Base-by-base conservation (phyloP, 75 land plant genomes). In the Cunninghamia lanceolata region DNA sequence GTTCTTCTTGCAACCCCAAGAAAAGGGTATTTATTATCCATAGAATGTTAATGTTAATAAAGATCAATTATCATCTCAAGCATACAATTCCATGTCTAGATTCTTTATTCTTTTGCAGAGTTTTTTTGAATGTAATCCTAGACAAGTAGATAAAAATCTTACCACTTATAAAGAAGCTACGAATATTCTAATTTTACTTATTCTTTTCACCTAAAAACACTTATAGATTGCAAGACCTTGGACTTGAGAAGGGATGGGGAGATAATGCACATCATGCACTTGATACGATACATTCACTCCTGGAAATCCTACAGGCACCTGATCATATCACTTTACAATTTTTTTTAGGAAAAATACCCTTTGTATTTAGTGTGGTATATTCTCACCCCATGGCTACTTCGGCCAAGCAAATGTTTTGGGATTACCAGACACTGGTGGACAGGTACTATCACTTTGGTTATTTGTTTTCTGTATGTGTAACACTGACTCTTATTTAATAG, bases 351-450 rank as follows among this genome's bases (percentile, higher is more conserved):
- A 89, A 93, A 89, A 84, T 98, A 40, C 99, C 99, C 15, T 88
- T 88, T 73, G 86, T 91, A 34, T 96, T 95, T 87, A 96, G 91
- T 83, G 90, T 98, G 16, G 99, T 94, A 16, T 98, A 63, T 91
- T 96, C 83, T 95, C 99, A n/a, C 93, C 94, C 28, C 99, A 98
- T 86, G 99, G 99, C 7, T 98, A 95, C 86, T 98, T 98, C 76
- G 99, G 99, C 28, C 99, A 98, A 90, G 90, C 95, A 25, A 92
- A 93, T 90, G 99, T 98, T 83, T 91, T 98, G 46, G 99, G 99
- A 39, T 88, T 98, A 90, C 99, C 99, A n/a, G 99, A 98, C 59
- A 98, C 99, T 53, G 99, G 99, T 53, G 99, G 99, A 47, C 99
- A 98, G 96, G 99, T 96, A 89, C 30, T 52, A 46, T 21, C 30